Base-by-base conservation (phyloP, 1,284 basidiomycete species). In the Fistulinella cinereoalba region DNA sequence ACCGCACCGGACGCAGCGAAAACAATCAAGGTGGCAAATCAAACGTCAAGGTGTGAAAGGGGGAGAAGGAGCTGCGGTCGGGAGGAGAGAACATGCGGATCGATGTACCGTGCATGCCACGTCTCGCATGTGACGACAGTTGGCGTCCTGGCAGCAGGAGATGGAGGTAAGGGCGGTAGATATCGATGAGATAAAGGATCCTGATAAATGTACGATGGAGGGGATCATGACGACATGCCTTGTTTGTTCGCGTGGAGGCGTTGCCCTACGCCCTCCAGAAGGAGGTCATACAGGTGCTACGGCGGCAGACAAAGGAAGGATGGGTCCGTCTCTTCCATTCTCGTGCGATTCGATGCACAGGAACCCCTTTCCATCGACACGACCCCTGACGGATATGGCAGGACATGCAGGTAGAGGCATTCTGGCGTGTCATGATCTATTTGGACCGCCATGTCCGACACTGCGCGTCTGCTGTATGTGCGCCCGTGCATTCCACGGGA, bases 251-350 rank as follows among this genome's bases (percentile, higher is more conserved):
- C 33, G 2, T 34, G 16, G 9, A 18, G 16, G 41, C 24, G 36
- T 34, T 31, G 37, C 60, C 58, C 57, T 59, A 41, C 24, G 43
- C 58, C 58, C 55, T 42, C 51, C 44, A 25, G 37, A 37, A 45
- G 41, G 4, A 43, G 37, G n/a, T 37, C 19, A 15, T 27, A 43
- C 46, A 40, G 43, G 37, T 18, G 21, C 25, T 43, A 46, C 25
- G 24, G 42, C n/a, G 36, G 29, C 32, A 33, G 23, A 41, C 13
- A 29, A n/a, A 36, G 23, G 39, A 46, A 34, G 47, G 38, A 37
- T 29, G 37, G 8, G 21, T 11, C 47, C 41, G 25, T n/a, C n/a
- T n/a, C n/a, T n/a, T n/a, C n/a, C n/a, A n/a, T n/a, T n/a, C n/a
- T n/a, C n/a, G n/a, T n/a, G n/a, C n/a, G n/a, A n/a, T n/a, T n/a